Percentiles rank a stretch among this genome's conserved stretches.
Conservation (phyloP, 495 filamentous ascomycete genomes). For the Tuber aestivum region DNA sequence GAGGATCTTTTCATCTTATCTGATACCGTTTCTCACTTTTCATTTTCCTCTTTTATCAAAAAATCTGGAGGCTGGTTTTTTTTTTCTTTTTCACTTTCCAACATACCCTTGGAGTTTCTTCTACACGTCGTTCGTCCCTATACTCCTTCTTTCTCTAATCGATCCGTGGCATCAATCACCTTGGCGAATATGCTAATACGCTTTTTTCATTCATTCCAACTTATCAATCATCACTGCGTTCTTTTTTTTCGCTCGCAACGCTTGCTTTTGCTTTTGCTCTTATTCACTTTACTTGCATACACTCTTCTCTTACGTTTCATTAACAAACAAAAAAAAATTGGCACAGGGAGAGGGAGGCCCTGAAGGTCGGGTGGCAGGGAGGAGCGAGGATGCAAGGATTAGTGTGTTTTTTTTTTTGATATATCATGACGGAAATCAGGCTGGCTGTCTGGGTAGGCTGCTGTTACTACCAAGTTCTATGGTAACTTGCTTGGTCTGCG, state of each 20-base stretch:
- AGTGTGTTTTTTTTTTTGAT: not conserved
- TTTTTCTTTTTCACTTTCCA: not conserved
- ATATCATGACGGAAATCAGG: conserved; percentile 2
- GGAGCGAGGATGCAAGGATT: not conserved
- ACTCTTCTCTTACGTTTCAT: conserved; percentile 2
- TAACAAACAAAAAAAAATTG: conserved; percentile 6
- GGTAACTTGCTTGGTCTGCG: not conserved
- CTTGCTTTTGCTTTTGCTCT: conserved; percentile 7
- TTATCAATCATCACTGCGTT: conserved; percentile 24
- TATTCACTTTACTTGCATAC: conserved; percentile 15
- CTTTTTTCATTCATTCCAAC: conserved; percentile 1
- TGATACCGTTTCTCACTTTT: not conserved
- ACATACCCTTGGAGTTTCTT: not conserved
- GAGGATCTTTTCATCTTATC: not conserved
- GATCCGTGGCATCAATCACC: not conserved
- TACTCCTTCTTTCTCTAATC: not conserved
- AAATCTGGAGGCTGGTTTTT: not conserved
- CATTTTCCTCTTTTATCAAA: not conserved
- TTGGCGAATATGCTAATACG: not conserved
- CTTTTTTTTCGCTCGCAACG: conserved; percentile 17
- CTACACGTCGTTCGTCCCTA: not conserved
- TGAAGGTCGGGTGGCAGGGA: not conserved
- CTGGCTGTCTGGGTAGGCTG: conserved; percentile 1
- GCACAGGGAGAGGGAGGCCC: not conserved
- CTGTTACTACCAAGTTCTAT: not conserved